Conservation (phyloP, 441 rosid genomes). For the Croton setiger region DNA sequence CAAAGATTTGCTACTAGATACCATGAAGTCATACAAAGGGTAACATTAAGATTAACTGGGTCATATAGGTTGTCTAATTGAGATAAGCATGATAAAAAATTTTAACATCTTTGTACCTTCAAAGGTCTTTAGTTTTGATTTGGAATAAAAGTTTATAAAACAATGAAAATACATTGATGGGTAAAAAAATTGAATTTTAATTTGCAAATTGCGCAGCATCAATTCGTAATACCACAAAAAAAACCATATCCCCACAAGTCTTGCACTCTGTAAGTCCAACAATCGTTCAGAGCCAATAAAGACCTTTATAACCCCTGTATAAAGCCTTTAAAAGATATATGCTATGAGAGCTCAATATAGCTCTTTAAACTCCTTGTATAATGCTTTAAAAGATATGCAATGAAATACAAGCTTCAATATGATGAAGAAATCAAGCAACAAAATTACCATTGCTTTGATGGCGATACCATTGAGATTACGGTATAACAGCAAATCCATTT, state of each 20-base stretch:
- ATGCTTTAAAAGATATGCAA: constrained; percentile 3
- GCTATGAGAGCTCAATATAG: neutral
- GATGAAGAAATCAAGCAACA: neutral
- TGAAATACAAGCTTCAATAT: neutral
- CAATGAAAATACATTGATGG: neutral
- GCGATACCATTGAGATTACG: constrained; percentile 44
- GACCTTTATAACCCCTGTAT: neutral
- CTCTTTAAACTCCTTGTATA: neutral
- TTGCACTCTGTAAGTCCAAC: constrained; percentile 5
- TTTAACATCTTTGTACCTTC: neutral
- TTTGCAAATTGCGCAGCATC: neutral
- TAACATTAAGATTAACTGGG: constrained; percentile 2
- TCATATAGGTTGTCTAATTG: neutral
- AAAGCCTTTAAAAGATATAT: neutral
- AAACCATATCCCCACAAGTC: neutral
- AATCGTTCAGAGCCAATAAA: neutral
- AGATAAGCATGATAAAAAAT: neutral
- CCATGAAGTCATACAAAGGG: constrained; percentile 1
- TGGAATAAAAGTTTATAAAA: neutral
- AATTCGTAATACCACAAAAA: neutral
- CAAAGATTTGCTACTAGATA: constrained; percentile 8
- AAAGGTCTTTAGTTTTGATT: neutral
- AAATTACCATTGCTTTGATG: constrained; percentile 46
- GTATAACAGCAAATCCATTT: constrained; percentile 65
- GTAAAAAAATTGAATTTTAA: neutral